Base-by-base conservation (phyloP, 2,329 filamentous ascomycete genomes). In the Sporothrix brasiliensis region DNA sequence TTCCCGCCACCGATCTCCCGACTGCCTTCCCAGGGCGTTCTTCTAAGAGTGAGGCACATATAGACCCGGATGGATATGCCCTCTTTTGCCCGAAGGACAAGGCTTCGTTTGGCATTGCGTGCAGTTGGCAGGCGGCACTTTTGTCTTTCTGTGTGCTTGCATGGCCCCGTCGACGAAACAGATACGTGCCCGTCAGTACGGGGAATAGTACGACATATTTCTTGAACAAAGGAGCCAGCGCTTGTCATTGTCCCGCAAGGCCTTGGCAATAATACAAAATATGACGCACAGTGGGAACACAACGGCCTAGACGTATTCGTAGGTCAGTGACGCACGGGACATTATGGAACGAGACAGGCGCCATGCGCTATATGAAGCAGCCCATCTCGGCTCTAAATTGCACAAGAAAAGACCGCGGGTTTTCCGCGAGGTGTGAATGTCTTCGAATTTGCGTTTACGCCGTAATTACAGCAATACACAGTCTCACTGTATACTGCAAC, bases 301-400 rank as follows among this genome's bases (percentile, higher is more conserved):
- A 44, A 27, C 34, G 65, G 47, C 16, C 27, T 47, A 66, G 34
- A 52, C 24, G 24, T 24, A 52, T 16, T 11, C 9, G 7, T 13
- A 60, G 9, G 19, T 2, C 13, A n/a, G 54, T 47, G 41, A 4
- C 11, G 1, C 13, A 24, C 47, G 47, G 63, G 39, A 44, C 41
- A 47, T 34, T 50, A n/a, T 44, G 65, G 50, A 54, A 67, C 50
- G 65, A 52, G 65, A n/a, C 5, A 67, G 50, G 65, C 24, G 50
- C 50, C n/a, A 67, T 56, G 50, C 30, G 34, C 30, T n/a, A 30
- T n/a, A 30, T n/a, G 27, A 16, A 24, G 65, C 58, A 67, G 47
- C 50, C 49, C 50, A 27, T 67, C n/a, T 21, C n/a, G 50, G 34
- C 49, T 30, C 65, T 19, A 47, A 53, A 27, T 14, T 11, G 50